Conservation (phyloP, 192 early-diverging fungal genomes). For the Coemansia sp. region DNA sequence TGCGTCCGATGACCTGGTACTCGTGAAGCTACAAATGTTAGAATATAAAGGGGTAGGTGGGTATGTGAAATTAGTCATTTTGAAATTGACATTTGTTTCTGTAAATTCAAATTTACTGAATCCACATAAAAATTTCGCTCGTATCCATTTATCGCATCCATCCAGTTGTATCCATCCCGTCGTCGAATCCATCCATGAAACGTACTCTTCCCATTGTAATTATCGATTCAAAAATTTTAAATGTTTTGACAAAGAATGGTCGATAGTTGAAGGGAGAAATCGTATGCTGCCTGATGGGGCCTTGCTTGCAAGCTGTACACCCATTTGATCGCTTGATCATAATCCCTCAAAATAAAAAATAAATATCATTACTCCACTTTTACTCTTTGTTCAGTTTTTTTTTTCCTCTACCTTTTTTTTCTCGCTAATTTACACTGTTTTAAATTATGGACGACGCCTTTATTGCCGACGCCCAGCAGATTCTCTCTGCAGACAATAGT, state of each 20-base stretch:
- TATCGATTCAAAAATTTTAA: conserved; percentile 18
- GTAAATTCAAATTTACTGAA: background rate
- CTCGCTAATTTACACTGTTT: background rate
- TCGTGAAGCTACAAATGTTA: conserved; percentile 58
- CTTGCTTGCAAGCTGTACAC: background rate
- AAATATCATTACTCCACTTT: background rate
- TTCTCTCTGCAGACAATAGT: conserved; percentile 67
- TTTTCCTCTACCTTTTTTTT: background rate
- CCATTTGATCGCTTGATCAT: background rate
- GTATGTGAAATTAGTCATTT: background rate
- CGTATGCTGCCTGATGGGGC: background rate
- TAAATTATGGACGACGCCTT: conserved; percentile 56
- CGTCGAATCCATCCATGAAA: conserved; percentile 19
- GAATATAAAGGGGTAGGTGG: no score
- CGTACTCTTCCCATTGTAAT: conserved; percentile 52
- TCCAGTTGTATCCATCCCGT: conserved; percentile 20
- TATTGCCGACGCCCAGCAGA: conserved; percentile 60
- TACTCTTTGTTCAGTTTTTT: background rate
- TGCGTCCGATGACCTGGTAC: conserved; percentile 94
- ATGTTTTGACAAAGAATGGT: conserved; percentile 8
- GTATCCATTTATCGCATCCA: conserved; percentile 18
- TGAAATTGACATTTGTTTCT: background rate
- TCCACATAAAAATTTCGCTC: background rate
- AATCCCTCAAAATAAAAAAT: background rate
- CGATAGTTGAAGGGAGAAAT: conserved; percentile 21